Base-by-base conservation (phyloP, 306 rosid species). In the Vigna radiata region DNA sequence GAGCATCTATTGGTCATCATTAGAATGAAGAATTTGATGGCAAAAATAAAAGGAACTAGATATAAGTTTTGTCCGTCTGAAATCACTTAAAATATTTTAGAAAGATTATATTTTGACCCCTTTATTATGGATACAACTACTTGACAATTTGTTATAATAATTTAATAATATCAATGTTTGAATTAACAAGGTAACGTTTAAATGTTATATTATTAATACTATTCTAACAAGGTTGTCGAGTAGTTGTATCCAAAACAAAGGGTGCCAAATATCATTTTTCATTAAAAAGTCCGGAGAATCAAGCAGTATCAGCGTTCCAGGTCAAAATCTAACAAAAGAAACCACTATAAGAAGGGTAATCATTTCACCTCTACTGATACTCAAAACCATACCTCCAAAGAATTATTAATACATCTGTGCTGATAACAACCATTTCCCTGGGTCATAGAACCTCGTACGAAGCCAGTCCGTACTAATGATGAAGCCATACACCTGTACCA, bases 351-450 rank as follows among this genome's bases (percentile, higher is more conserved):
- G 68, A 58, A 25, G 68, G 36, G 48, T 8, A 31, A 78, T 55
- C 2, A 21, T 29, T 7, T 73, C 31, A 79, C 50, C 70, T 36
- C 37, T 43, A 18, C 15, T 48, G 65, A 74, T 70, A 80, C 70
- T n/a, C 49, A 43, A 64, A 67, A 74, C 13, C 59, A 75, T 83
- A 96, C 99, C 97, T 92, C 97, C 61, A 96, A 85, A 61, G 93
- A 84, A 73, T 84, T 92, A 79, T 89, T 92, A 61, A 83, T 81
- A 72, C 99, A 96, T 76, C 94, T 83, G 83, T 96, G 98, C 87
- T 92, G 98, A 88, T 96, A 96, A 86, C 98, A 96, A 66, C 99
- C 99, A 86, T 96, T 96, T 76, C 96, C 99, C 87, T 96, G 99
- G 83, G 94, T 89, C 90, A 84, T 71, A 36, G 98, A 92, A 36